phyloP scores from a whole-genome alignment of 768 basidiomycete genomes.

The Suillus plorans region DNA sequence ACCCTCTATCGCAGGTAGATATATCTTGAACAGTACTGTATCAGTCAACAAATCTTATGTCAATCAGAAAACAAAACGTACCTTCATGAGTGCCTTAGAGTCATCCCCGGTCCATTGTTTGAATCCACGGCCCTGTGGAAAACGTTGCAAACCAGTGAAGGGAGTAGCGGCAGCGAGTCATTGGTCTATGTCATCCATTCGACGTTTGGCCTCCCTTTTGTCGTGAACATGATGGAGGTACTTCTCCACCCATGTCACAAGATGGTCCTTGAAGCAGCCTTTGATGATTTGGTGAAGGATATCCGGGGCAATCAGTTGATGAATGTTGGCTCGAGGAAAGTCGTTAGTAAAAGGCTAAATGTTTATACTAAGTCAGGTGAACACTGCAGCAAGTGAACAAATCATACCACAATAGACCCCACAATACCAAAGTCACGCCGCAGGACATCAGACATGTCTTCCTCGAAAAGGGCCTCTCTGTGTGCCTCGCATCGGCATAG shows the following conservation, averaged over 20 bases:
- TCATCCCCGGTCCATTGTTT: too few relatives aligned
- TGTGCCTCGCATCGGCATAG: slow-evolving; percentile 17
- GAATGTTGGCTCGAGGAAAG: neutral
- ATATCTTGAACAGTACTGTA: too few relatives aligned
- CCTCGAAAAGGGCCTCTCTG: slow-evolving; percentile 21
- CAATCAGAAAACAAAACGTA: too few relatives aligned
- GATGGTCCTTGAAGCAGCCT: slow-evolving; percentile 40
- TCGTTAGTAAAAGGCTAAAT: neutral
- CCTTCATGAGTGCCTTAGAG: too few relatives aligned
- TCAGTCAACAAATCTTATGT: too few relatives aligned
- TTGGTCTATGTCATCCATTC: too few relatives aligned
- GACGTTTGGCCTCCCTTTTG: too few relatives aligned
- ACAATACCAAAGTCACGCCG: slow-evolving; percentile 37
- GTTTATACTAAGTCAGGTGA: neutral
- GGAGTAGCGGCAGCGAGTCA: too few relatives aligned
- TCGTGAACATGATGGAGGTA: slow-evolving; percentile 24
- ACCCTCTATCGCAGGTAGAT: too few relatives aligned
- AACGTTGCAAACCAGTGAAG: too few relatives aligned
- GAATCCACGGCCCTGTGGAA: too few relatives aligned
- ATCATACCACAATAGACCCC: slow-evolving; percentile 29
- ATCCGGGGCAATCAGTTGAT: slow-evolving; percentile 7
- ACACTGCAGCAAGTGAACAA: neutral
- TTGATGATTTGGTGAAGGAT: slow-evolving; percentile 10
- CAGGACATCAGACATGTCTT: slow-evolving; percentile 10
- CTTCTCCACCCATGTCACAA: slow-evolving; percentile 35